phyloP scores from a whole-genome alignment of 1,284 basidiomycete genomes.

The Quambalaria eucalypti region DNA sequence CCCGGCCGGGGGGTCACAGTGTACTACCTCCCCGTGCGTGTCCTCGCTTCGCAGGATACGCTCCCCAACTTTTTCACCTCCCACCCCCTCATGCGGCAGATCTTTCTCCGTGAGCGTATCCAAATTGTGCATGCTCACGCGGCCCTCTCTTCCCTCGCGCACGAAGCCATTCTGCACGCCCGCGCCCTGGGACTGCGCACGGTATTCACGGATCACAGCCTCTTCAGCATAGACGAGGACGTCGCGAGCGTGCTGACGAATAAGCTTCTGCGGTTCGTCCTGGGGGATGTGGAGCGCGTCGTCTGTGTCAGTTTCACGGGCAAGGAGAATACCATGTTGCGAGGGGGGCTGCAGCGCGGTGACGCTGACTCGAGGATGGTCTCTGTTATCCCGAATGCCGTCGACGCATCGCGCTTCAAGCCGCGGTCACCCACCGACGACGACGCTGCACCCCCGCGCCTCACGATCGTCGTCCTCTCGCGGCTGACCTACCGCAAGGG shows the following conservation, averaged over 20 bases:
- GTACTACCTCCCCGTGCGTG: slow-evolving; percentile 73
- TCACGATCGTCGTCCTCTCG: slow-evolving; percentile 87
- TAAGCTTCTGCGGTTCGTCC: slow-evolving; percentile 75
- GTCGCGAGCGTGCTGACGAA: slow-evolving; percentile 94
- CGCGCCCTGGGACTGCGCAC: slow-evolving; percentile 47
- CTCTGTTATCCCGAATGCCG: slow-evolving; percentile 70
- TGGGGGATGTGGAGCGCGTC: slow-evolving; percentile 83
- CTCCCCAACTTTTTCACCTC: slow-evolving; percentile 89
- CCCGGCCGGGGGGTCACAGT: slow-evolving; percentile 64
- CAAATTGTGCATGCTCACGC: slow-evolving; percentile 87
- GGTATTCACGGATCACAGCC: slow-evolving; percentile 91
- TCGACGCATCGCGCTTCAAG: slow-evolving; percentile 76
- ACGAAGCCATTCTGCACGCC: slow-evolving; percentile 77
- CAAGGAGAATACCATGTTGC: slow-evolving; percentile 81
- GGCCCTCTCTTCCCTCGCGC: slow-evolving; percentile 75
- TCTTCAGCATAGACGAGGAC: slow-evolving; percentile 87
- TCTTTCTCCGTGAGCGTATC: slow-evolving; percentile 76
- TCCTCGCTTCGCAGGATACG: slow-evolving; percentile 64
- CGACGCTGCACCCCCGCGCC: background rate
- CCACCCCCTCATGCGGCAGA: slow-evolving; percentile 78
- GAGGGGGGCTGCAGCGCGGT: slow-evolving; percentile 52
- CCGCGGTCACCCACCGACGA: slow-evolving; percentile 5
- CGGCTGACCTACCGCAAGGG: slow-evolving; percentile 95
- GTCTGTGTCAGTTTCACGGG: slow-evolving; percentile 82
- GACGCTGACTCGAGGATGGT: slow-evolving; percentile 46